Evolutionary conservation across 2,329 filamentous ascomycete genomes (phyloP), one percentile per base, ranked within the genome.

Genomic region (Pestalotiopsis fici): DNA sequence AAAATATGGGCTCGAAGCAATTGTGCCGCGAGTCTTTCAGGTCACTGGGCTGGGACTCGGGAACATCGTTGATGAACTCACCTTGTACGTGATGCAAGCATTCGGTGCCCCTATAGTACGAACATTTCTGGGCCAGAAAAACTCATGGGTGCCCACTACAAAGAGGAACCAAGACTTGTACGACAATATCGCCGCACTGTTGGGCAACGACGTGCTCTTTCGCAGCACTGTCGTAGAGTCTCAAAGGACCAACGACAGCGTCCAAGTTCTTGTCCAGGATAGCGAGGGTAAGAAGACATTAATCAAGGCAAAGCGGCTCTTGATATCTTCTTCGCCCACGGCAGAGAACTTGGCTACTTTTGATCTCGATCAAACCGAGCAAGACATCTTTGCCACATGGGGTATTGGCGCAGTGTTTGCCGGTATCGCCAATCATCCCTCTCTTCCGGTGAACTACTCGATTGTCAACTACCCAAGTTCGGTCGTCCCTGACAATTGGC

Each of bases 41-140:
- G 79, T 80, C 66, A 78, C 79, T 1, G 78, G 80, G 25, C 78
- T 84, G 62, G 85, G 83, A 3, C 70, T 83, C 2, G 81, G 81
- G 18, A 80, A 86, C 68, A 76, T 85, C 47, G 73, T 83, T 4
- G 75, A 78, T 3, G 69, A 77, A 12, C 78, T 81, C n/a, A 82
- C 82, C 0, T 66, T 87, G 6, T 84, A 84, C 69, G 77, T 85
- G 15, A 77, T 86, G 69, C 82, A 84, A 68, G 75, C 74, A 2
- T 80, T 81, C 61, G 78, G 78, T 4, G 74, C 73, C 11, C 75
- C 72, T n/a, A 79, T 82, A 69, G 72, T 77, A 1, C 72, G 76
- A 18, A 75, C 74, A 2, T 73, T 82, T 23, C 71, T 75, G 54
- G 76, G 73, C 9, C 70, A 68, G 3, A 72, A 74, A 35, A 67